Base-by-base conservation (phyloP, 1,139 yeast species). In the Blastobotrys capitulatus region DNA sequence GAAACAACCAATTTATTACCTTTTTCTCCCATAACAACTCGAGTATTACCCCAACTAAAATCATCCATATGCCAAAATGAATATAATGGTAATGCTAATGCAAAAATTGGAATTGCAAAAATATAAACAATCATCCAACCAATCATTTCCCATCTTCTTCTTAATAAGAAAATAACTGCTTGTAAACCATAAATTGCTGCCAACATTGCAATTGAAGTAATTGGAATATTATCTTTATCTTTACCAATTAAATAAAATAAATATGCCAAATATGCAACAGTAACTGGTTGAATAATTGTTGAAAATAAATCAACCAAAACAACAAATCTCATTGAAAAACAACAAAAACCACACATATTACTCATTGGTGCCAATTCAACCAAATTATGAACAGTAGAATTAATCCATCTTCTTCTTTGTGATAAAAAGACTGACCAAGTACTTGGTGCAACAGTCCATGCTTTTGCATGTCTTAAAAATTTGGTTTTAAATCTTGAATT, bases 21-120 rank as follows among this genome's bases (percentile, higher is more conserved):
- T 55, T 69, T 69, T 49, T 70, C 75, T 15, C 73, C 74, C 34
- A 64, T 57, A 12, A 71, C 74, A 46, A 71, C 65, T 44, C 75
- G 70, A n/a, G 75, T 71, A 54, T 64, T 68, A 54, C 75, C 75
- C 75, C 75, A 71, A 1, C 72, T 67, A 63, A 71, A 71, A 57
- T 71, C 74, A 50, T 71, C 75, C 75, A 71, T 71, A 55, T 67
- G 58, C 75, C 75, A 71, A 61, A 71, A 71, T 8, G 75, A 62
- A 52, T 71, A 71, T 29, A 71, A 54, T 2, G 75, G 75, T 26
- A 71, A 55, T 6, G 67, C 64, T 8, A 71, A 54, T 3, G 73
- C 64, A 55, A 68, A 71, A 32, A 71, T 53, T 1, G 75, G 75
- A 46, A 71, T 59, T 6, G 74, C 73, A 4, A 67, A 50, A 34